Evolutionary conservation across 2,329 filamentous ascomycete species (phyloP).

Genomic region (Phaeosphaeria sp.): DNA sequence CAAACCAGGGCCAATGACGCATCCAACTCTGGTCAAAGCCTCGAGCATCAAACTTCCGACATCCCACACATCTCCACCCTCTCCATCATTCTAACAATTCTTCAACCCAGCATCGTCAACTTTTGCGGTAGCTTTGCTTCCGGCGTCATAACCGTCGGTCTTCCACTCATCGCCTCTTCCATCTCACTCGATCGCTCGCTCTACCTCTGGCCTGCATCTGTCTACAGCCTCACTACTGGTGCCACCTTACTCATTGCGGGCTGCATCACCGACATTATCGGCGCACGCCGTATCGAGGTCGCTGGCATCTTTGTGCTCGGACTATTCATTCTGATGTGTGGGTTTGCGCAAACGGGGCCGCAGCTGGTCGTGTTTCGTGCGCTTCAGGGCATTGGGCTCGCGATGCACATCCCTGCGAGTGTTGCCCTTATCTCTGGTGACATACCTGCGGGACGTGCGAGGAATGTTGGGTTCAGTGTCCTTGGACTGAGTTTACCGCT

Average conservation of each 20-base stretch:
- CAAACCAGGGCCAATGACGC: neutral
- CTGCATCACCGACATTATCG: constrained; percentile 60
- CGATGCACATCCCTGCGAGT: constrained; percentile 56
- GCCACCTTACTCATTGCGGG: constrained; percentile 59
- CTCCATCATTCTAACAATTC: constrained; percentile 26
- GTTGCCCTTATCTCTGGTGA: constrained; percentile 53
- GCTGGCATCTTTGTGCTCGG: constrained; percentile 52
- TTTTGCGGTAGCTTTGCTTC: constrained; percentile 43
- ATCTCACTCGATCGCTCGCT: constrained; percentile 37
- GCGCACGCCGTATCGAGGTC: constrained; percentile 54
- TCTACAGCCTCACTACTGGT: constrained; percentile 53
- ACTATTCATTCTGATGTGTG: constrained; percentile 54
- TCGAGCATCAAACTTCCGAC: neutral
- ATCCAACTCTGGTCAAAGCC: neutral
- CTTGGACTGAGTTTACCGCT: constrained; percentile 57
- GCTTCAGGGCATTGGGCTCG: constrained; percentile 55
- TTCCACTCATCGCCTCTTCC: constrained; percentile 50
- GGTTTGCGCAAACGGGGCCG: constrained; percentile 54
- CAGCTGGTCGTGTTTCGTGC: constrained; percentile 54
- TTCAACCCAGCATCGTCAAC: constrained; percentile 33
- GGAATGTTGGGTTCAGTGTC: constrained; percentile 47
- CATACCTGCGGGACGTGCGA: constrained; percentile 29
- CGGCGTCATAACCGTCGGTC: constrained; percentile 52
- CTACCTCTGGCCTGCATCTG: constrained; percentile 43
- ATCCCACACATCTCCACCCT: constrained; percentile 12